Evolutionary conservation across 805 yeast species (phyloP).

Genomic region (Saturnispora sanitii): DNA sequence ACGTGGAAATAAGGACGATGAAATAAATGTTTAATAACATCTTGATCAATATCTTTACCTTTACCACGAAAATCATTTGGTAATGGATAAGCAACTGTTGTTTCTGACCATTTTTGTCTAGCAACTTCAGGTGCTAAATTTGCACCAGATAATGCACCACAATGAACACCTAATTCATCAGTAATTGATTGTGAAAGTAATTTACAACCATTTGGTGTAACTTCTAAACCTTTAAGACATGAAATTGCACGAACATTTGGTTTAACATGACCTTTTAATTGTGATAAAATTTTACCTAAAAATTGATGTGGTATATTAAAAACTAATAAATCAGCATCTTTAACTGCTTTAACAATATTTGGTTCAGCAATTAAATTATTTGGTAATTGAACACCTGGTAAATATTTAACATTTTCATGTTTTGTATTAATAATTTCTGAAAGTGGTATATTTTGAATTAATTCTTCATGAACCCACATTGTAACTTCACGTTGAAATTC

Average conservation of each 20-base stretch:
- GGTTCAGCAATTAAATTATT: constrained; percentile 84
- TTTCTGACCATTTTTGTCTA: constrained; percentile 90
- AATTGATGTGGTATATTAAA: constrained; percentile 98
- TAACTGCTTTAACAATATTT: constrained; percentile 62
- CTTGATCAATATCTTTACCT: constrained; percentile 64
- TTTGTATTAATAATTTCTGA: constrained; percentile 83
- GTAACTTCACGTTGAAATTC: constrained; percentile 66
- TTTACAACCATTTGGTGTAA: constrained; percentile 74
- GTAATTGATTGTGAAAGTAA: constrained; percentile 71
- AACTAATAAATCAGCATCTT: constrained; percentile 75
- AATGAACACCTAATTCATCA: constrained; percentile 71
- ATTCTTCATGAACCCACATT: constrained; percentile 97
- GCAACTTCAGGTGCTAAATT: constrained; percentile 97
- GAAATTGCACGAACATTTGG: constrained; percentile 79
- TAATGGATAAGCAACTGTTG: constrained; percentile 82
- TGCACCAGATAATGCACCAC: constrained; percentile 97
- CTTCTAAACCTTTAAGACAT: constrained; percentile 92
- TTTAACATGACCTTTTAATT: constrained; percentile 66
- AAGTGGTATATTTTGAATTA: constrained; percentile 63
- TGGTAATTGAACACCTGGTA: constrained; percentile 85
- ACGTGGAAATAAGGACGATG: constrained; percentile 99
- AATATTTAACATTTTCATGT: constrained; percentile 91
- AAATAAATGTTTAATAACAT: constrained; percentile 69
- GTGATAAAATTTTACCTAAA: constrained; percentile 63
- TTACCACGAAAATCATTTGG: constrained; percentile 62